A percentile compares a stretch with the other conserved stretches of the same genome.
Conservation (phyloP, 192 early-diverging fungal species). For the Diversispora epigaea region DNA sequence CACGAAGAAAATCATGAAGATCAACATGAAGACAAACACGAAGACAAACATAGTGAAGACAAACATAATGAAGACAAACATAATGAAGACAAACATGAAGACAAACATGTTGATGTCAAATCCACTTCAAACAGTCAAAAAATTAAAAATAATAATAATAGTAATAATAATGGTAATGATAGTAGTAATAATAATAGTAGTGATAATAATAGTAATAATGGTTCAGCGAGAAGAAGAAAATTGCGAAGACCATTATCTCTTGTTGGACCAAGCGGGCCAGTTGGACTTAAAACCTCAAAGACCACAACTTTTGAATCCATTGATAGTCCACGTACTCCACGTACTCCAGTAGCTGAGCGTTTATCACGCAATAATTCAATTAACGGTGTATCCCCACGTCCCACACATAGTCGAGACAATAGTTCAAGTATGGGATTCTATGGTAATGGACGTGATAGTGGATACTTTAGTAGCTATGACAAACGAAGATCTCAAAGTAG, state of each 20-base stretch:
- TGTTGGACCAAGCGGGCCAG: neutral
- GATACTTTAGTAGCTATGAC: conserved; percentile 19
- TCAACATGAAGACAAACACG: conserved; percentile 18
- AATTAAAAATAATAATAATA: neutral
- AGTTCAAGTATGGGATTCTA: conserved; percentile 30
- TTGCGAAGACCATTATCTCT: neutral
- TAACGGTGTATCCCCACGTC: neutral
- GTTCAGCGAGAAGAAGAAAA: neutral
- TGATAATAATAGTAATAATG: neutral
- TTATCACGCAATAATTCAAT: neutral
- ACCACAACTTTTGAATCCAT: no score
- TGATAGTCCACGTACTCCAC: neutral
- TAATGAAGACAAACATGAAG: conserved; percentile 17
- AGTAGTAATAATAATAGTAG: neutral
- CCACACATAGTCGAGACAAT: conserved; percentile 13
- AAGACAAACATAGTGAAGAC: conserved; percentile 40
- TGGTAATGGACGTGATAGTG: conserved; percentile 11
- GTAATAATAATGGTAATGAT: neutral
- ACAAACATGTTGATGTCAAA: conserved; percentile 24
- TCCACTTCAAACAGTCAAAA: neutral
- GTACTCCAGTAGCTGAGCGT: neutral
- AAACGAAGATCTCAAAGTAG: conserved; percentile 13
- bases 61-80: conserved; percentile 37
- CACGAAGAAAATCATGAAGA: neutral
- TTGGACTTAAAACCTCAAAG: neutral